Evolutionary conservation across 108 stramenopile species (phyloP), one percentile per base, ranked within the genome.

Genomic region (Schizochytrium sp.): DNA sequence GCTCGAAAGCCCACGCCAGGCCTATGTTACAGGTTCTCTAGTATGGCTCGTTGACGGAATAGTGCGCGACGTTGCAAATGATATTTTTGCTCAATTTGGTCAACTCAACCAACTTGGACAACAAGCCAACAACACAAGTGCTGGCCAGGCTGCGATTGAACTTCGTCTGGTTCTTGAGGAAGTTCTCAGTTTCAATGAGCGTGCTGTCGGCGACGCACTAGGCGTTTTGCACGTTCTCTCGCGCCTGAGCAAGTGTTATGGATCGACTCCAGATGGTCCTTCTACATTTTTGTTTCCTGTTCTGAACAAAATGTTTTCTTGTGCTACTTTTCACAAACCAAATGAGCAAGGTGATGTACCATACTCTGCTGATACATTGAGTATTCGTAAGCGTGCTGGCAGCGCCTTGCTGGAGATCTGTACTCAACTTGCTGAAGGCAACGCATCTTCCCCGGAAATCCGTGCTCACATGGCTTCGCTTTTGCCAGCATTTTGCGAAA

Each of bases 201-300:
- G 64, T 44, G 64, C 64, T 44, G 64, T 69, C 42, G 64, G 64
- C 64, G 64, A 69, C 64, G 64, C 64, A 69, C 64, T 69, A 69
- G 64, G 64, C 64, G 64, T 69, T 2, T 44, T 69, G 47, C 76
- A 83, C 76, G 76, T 55, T n/a, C 50, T 83, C 76, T 83, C 76
- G 76, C 76, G 76, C 40, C 3, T 83, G 13, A 55, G 50, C 47
- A 55, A 42, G 28, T 83, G 76, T 53, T 83, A 83, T 53, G 53
- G 45, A 19, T 10, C 76, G 0, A 38, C 5, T 2, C 76, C 76
- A 56, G 76, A 83, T 53, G 76, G 76, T 1, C 76, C 76, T n/a
- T 55, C 47, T 17, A n/a, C 55, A 5, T 83, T 49, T 13, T 42
- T 83, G 15, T 83, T 55, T 83, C 50, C 50, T 10, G 76, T 83